Conservation (phyloP, 345 rosid species). For the Eucalyptus lansdowneana region DNA sequence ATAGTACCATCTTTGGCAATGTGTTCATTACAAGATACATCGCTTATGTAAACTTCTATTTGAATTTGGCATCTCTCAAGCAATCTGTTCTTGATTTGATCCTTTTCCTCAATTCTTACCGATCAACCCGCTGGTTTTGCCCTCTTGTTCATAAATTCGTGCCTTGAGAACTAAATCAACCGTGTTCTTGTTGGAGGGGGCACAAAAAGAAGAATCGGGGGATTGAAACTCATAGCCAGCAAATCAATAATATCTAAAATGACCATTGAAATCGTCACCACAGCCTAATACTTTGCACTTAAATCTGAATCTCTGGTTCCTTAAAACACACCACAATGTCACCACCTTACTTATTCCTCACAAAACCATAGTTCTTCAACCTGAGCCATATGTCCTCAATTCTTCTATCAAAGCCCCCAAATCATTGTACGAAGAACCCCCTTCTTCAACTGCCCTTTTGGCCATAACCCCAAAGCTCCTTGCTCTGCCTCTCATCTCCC, state of each 20-base stretch:
- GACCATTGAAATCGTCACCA: not conserved
- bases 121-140: not conserved
- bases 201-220: not conserved
- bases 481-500: conserved; percentile 13
- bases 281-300: not conserved
- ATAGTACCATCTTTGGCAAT: too few relatives aligned
- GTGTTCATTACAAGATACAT: too few relatives aligned
- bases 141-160: not conserved
- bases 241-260: not conserved
- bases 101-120: not conserved
- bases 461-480: conserved; percentile 6
- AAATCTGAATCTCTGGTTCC: not conserved
- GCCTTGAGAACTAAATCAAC: not conserved
- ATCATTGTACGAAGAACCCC: conserved; percentile 21
- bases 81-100: accelerated
- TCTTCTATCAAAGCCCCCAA: conserved; percentile 13
- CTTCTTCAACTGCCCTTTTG: conserved; percentile 16
- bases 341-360: not conserved
- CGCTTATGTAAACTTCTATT: too few relatives aligned
- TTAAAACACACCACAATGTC: not conserved
- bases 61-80: not conserved
- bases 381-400: not conserved
- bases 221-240: not conserved
- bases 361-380: not conserved
- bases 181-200: not conserved